Percentiles rank a stretch among this genome's conserved stretches.
Conservation (phyloP, 2,329 filamentous ascomycete genomes). For the Hymenoscyphus scutula region DNA sequence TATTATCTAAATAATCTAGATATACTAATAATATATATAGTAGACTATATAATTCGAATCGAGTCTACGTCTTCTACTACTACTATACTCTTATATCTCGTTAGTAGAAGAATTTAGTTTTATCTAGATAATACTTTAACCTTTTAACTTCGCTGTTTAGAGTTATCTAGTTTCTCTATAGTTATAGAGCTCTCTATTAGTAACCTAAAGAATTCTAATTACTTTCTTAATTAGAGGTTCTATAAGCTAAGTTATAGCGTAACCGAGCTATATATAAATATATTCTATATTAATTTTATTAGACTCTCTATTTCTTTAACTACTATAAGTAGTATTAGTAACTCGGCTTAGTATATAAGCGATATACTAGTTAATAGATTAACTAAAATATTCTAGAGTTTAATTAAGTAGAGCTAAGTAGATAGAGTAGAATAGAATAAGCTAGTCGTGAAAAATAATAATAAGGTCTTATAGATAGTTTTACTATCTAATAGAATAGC, state of each 20-base stretch:
- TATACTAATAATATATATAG: constrained; percentile 23
- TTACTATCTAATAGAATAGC: constrained; percentile 40
- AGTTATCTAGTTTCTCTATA: constrained; percentile 60
- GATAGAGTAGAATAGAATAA: constrained; percentile 62
- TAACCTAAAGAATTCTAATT: constrained; percentile 62
- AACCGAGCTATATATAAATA: constrained; percentile 62
- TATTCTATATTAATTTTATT: constrained; percentile 75
- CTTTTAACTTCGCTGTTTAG: constrained; percentile 61
- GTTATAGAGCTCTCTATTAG: constrained; percentile 74
- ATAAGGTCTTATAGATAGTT: constrained; percentile 41
- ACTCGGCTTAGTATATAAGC: constrained; percentile 44
- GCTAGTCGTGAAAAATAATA: constrained; percentile 38
- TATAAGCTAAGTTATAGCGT: constrained; percentile 66
- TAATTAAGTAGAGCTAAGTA: constrained; percentile 52
- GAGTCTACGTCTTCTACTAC: constrained; percentile 61
- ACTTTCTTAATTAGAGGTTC: constrained; percentile 61
- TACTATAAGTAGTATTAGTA: constrained; percentile 43
- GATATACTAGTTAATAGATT: constrained; percentile 58
- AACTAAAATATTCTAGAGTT: constrained; percentile 49
- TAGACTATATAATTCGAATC: constrained; percentile 62
- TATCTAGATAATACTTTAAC: constrained; percentile 57
- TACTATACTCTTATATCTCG: constrained; percentile 67
- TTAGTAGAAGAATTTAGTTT: constrained; percentile 72
- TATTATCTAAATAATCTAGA: too few relatives aligned
- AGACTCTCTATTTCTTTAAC: constrained; percentile 57